These are phyloP conservation scores for Nitzschia palea DNA, from an alignment of 108 stramenopile species.

Conservation along the genomic window DNA sequence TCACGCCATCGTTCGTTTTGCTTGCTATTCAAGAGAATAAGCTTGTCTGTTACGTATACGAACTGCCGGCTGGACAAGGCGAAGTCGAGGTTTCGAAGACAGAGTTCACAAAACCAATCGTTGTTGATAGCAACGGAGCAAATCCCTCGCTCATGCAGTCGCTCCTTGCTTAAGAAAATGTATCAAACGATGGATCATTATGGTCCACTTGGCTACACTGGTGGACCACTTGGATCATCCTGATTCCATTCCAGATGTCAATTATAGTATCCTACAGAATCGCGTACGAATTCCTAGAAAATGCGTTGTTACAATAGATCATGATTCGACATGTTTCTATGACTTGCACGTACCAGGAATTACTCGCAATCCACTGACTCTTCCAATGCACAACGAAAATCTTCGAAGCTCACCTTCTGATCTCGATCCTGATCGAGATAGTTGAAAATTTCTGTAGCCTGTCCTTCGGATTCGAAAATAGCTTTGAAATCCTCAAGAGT, in stretches of 20 bases:
- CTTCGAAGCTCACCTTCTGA: constrained; percentile 84
- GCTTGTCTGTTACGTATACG: constrained; percentile 94
- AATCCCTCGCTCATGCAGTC: constrained; percentile 29
- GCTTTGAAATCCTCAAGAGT: constrained; percentile 72
- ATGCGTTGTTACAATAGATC: too few species aligned
- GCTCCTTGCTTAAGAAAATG: constrained; percentile 23
- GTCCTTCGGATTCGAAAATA: constrained; percentile 78
- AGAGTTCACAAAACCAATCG: constrained; percentile 60
- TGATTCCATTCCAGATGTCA: too few species aligned
- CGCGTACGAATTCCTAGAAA: too few species aligned
- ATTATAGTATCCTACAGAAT: too few species aligned
- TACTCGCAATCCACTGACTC: constrained; percentile 26
- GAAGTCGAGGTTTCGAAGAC: constrained; percentile 84
- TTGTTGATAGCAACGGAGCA: neutral
- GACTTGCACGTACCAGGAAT: too few species aligned
- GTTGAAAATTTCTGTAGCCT: constrained; percentile 82
- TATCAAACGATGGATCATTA: neutral
- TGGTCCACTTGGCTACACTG: neutral
- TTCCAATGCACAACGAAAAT: constrained; percentile 52
- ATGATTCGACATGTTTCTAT: too few species aligned
- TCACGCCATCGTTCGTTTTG: constrained; percentile 87
- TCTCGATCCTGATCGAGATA: constrained; percentile 80
- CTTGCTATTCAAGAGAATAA: constrained; percentile 93
- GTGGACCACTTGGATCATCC: too few species aligned
- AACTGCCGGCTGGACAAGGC: constrained; percentile 61